phyloP scores from a whole-genome alignment of 2,329 filamentous ascomycete species.

The Penicillium paneum region DNA sequence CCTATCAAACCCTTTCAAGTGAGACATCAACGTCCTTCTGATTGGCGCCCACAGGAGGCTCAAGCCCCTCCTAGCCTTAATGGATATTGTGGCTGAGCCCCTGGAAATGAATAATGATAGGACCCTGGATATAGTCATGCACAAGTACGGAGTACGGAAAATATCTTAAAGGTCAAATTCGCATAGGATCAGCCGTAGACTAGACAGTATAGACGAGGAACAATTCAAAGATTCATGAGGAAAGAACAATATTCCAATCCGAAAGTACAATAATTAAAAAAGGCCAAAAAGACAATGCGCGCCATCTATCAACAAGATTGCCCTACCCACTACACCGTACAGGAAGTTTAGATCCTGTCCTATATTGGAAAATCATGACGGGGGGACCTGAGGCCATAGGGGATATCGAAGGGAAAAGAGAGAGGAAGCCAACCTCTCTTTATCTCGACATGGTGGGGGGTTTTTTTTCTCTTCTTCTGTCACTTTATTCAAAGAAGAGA shows the following conservation, averaged over 20 bases:
- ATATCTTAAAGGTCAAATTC: background rate
- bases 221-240: background rate
- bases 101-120: background rate
- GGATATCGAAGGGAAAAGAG: conserved; percentile 7
- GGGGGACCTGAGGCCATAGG: conserved; percentile 6
- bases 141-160: too few species aligned
- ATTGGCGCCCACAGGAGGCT: background rate
- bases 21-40: background rate
- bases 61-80: background rate
- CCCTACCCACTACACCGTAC: conserved; percentile 28
- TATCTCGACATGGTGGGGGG: conserved; percentile 3
- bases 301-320: conserved; percentile 32
- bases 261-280: conserved; percentile 8
- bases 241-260: conserved; percentile 7
- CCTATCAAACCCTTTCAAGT: background rate
- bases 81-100: background rate
- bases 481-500: conserved; percentile 17
- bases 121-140: too few species aligned
- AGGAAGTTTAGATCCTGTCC: conserved; percentile 2
- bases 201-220: conserved; percentile 1
- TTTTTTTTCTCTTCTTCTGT: conserved; percentile 8
- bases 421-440: too few species aligned
- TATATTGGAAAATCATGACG: conserved; percentile 2
- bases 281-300: conserved; percentile 22
- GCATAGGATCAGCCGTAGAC: background rate